phyloP scores from a whole-genome alignment of 768 basidiomycete species.

The Erythrobasidium yunnanense region DNA sequence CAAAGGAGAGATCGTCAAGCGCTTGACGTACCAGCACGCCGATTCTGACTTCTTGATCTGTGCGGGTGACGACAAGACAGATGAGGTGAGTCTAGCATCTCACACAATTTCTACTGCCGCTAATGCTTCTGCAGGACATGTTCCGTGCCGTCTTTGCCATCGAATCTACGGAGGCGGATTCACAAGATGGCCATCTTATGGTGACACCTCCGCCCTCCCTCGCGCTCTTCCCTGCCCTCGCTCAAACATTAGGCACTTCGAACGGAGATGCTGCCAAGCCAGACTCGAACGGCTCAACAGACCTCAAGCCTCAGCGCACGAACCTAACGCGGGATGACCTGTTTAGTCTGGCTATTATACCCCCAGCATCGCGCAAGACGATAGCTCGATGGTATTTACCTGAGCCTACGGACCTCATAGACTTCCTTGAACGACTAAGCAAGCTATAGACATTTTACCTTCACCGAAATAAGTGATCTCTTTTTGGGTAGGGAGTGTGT shows the following conservation, averaged over 20 bases:
- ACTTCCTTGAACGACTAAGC: constrained; percentile 49
- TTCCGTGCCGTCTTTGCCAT: constrained; percentile 60
- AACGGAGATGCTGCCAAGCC: background rate
- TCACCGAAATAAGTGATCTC: too few relatives aligned
- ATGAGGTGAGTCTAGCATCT: constrained; percentile 12
- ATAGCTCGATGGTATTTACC: constrained; percentile 87
- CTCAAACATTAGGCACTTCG: constrained; percentile 3
- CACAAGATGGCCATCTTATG: constrained; percentile 47
- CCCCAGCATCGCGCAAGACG: constrained; percentile 68
- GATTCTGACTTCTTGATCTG: constrained; percentile 94
- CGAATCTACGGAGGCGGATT: constrained; percentile 40
- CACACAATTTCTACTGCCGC: background rate
- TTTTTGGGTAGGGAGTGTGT: too few relatives aligned
- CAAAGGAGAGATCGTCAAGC: constrained; percentile 98
- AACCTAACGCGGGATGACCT: constrained; percentile 58
- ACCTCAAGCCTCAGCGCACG: constrained; percentile 38
- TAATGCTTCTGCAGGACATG: constrained; percentile 86
- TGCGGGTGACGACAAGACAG: constrained; percentile 85
- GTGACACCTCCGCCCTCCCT: constrained; percentile 48
- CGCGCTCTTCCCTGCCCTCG: constrained; percentile 33
- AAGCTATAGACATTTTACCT: background rate
- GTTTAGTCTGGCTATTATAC: constrained; percentile 90
- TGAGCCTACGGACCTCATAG: constrained; percentile 72
- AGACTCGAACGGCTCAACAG: background rate
- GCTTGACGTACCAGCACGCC: constrained; percentile 81